Evolutionary conservation across 1,284 basidiomycete genomes (phyloP).

Genomic region (Ceratobasidium papillatum): DNA sequence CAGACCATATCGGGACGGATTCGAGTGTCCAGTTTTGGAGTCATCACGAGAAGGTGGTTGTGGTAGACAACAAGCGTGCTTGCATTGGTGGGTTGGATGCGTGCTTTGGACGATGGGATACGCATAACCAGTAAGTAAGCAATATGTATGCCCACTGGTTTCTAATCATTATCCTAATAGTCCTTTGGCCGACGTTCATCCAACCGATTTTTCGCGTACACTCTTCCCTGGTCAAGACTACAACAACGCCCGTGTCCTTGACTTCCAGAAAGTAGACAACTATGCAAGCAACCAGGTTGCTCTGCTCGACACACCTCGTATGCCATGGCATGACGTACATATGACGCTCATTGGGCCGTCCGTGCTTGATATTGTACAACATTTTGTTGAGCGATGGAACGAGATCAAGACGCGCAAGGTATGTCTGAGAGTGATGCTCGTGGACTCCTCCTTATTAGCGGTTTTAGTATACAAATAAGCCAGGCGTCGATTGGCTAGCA

Average conservation of each 20-base stretch:
- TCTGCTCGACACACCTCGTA: conserved; percentile 74
- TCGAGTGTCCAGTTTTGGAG: conserved; percentile 76
- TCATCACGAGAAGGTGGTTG: conserved; percentile 84
- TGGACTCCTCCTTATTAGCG: background rate
- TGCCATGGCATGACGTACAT: conserved; percentile 94
- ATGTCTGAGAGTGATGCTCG: conserved; percentile 39
- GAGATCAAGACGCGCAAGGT: conserved; percentile 83
- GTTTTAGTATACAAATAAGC: conserved; percentile 35
- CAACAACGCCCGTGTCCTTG: conserved; percentile 83
- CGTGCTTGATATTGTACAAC: conserved; percentile 89
- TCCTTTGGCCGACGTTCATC: conserved; percentile 89
- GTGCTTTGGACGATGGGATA: conserved; percentile 97
- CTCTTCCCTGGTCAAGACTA: conserved; percentile 95
- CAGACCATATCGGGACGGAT: conserved; percentile 81
- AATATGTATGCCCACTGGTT: background rate
- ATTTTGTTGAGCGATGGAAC: conserved; percentile 91
- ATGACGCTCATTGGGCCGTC: conserved; percentile 85
- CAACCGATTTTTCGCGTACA: conserved; percentile 79
- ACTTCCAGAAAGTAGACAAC: conserved; percentile 83
- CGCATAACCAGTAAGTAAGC: conserved; percentile 64
- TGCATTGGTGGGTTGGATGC: conserved; percentile 88
- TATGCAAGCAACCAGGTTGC: conserved; percentile 80
- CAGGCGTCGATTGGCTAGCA: conserved; percentile 76
- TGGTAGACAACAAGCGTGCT: conserved; percentile 86
- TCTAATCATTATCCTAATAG: conserved; percentile 45